phyloP scores from a whole-genome alignment of 352 stramenopile genomes.

The Pythium vanterpoolii region DNA sequence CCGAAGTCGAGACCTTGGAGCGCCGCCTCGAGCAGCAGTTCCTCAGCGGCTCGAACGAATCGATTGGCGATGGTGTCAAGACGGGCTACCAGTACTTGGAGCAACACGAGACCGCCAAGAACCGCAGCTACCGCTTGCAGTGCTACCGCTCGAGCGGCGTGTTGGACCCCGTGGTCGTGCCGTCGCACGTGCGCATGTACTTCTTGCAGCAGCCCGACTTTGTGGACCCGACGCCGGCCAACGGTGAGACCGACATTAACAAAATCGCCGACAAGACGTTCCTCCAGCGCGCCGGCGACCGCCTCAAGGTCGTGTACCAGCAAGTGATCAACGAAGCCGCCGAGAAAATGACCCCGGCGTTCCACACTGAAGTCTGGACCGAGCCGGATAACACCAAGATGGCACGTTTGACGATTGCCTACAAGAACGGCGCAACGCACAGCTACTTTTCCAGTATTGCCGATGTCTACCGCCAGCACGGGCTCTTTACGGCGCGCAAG shows the following conservation, averaged over 20 bases:
- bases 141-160: conserved; percentile 81
- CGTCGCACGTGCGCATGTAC: conserved; percentile 84
- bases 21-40: conserved; percentile 79
- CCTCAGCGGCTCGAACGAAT: conserved; percentile 57
- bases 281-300: conserved; percentile 55
- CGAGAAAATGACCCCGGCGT: conserved; percentile 72
- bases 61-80: conserved; percentile 79
- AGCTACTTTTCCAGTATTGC: conserved; percentile 87
- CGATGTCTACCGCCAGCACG: conserved; percentile 82
- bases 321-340: conserved; percentile 69
- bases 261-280: conserved; percentile 78
- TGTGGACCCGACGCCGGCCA: conserved; percentile 45
- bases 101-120: conserved; percentile 46
- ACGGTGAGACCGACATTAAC: conserved; percentile 73
- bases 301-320: conserved; percentile 77
- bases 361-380: conserved; percentile 77
- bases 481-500: conserved; percentile 79
- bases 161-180: conserved; percentile 64
- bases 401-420: conserved; percentile 75
- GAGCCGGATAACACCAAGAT: conserved; percentile 76
- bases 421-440: conserved; percentile 71
- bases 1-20: conserved; percentile 73
- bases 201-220: conserved; percentile 77
- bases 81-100: conserved; percentile 77
- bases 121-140: conserved; percentile 74